A percentile compares a stretch with the other conserved stretches of the same genome.
phyloP scores from a whole-genome alignment of 2,329 filamentous ascomycete genomes.

The Ramularia collo-cygni region DNA sequence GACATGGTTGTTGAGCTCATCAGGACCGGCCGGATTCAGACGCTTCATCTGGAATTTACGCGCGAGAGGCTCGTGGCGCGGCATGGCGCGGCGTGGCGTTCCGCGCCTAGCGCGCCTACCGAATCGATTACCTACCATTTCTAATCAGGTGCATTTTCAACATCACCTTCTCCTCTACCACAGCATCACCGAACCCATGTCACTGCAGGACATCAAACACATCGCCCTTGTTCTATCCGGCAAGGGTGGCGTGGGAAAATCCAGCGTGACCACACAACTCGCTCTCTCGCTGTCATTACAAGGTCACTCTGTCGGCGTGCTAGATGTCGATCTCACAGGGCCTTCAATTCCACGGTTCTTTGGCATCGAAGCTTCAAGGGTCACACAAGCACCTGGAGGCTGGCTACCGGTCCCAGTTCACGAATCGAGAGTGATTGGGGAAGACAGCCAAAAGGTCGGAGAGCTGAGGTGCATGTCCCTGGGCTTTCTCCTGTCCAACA shows the following conservation, averaged over 20 bases:
- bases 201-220: slow-evolving; percentile 64
- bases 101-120: no score
- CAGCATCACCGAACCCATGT: slow-evolving; percentile 42
- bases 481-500: slow-evolving; percentile 75
- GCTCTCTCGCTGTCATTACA: slow-evolving; percentile 80
- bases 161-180: background rate
- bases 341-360: slow-evolving; percentile 95
- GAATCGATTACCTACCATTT: no score
- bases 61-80: no score
- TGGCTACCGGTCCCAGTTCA: slow-evolving; percentile 90
- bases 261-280: slow-evolving; percentile 92
- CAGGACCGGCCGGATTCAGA: no score
- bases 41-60: no score
- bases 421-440: slow-evolving; percentile 35
- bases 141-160: no score
- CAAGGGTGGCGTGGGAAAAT: slow-evolving; percentile 97
- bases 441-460: slow-evolving; percentile 41
- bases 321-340: slow-evolving; percentile 93
- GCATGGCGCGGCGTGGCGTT: no score
- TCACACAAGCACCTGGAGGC: slow-evolving; percentile 82
- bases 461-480: slow-evolving; percentile 81
- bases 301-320: slow-evolving; percentile 84
- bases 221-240: slow-evolving; percentile 83
- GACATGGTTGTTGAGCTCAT: no score
- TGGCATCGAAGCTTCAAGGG: slow-evolving; percentile 79